Evolutionary conservation across 2,329 filamentous ascomycete genomes (phyloP), one percentile per base, ranked within the genome.

Genomic region (Stagonosporopsis chrysanthemi): DNA sequence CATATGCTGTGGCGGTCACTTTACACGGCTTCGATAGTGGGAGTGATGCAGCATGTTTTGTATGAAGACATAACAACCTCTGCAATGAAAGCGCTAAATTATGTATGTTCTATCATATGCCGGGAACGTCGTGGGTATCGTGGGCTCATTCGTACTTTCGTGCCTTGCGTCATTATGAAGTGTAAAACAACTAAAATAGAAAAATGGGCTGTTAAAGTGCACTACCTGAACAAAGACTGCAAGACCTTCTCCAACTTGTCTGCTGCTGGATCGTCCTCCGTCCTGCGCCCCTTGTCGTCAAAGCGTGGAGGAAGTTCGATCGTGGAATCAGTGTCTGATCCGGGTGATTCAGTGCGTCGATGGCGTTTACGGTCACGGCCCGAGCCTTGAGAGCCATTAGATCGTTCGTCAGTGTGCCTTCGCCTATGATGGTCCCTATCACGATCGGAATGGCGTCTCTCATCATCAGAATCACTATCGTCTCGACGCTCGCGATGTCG

Each of bases 281-380:
- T 68, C 52, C 54, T 56, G 23, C 68, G 62, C 4, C 74, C 75
- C 6, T 52, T 49, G n/a, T 73, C 64, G 31, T 77, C 75, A 43
- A 77, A 77, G 6, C 75, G 61, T 11, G 70, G 69, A 2, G 74
- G 74, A 6, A 77, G 58, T 36, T 77, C 75, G 53, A 77, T 70
- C 1, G 75, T 77, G 9, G 63, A 67, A 41, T 71, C 73, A 1
- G 58, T 59, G 43, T 71, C 65, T 5, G 72, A 75, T 22, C 51
- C 69, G 7, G 68, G 63, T 14, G 67, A 70, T 15, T 66, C 66
- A 38, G 67, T 63, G 15, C 72, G 64, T 15, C 63, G 50, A 35
- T 61, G 56, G 7, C 65, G 63, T 38, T 66, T 67, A 15, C 65
- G 52, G 4, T 58, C 53, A 35, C 63, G 58, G 1, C 61, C 62